phyloP scores from a whole-genome alignment of 495 filamentous ascomycete genomes.

The Sphaerosporella brunnea region DNA sequence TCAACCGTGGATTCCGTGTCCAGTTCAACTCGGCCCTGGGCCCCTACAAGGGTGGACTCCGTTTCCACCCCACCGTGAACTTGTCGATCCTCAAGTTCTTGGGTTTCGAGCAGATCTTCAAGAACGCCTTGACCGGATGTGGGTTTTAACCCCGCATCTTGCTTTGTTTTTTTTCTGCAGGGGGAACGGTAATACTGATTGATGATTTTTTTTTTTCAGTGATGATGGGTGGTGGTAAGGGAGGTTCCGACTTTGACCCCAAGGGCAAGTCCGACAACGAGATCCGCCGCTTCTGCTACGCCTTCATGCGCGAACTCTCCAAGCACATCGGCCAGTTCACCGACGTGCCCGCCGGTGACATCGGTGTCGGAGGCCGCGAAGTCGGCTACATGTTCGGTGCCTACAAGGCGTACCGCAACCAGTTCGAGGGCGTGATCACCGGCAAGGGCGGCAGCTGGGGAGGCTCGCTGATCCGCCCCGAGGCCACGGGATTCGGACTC shows the following conservation, averaged over 20 bases:
- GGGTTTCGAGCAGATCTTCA: slow-evolving; percentile 99
- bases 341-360: slow-evolving; percentile 88
- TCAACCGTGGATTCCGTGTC: slow-evolving; percentile 93
- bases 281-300: slow-evolving; percentile 90
- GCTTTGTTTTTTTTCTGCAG: no score
- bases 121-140: slow-evolving; percentile 96
- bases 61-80: slow-evolving; percentile 94
- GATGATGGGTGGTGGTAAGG: slow-evolving; percentile 96
- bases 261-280: slow-evolving; percentile 96
- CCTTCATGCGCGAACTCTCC: slow-evolving; percentile 89
- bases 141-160: slow-evolving; percentile 30
- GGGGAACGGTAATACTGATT: slow-evolving; percentile 6
- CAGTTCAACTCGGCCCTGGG: slow-evolving; percentile 98
- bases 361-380: slow-evolving; percentile 76
- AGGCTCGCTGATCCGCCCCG: slow-evolving; percentile 83
- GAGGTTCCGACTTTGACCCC: slow-evolving; percentile 96
- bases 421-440: slow-evolving; percentile 89
- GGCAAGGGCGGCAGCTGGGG: slow-evolving; percentile 90
- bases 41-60: slow-evolving; percentile 93
- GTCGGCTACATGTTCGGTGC: slow-evolving; percentile 91
- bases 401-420: slow-evolving; percentile 74
- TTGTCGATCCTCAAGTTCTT: slow-evolving; percentile 96
- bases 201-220: slow-evolving; percentile 42
- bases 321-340: slow-evolving; percentile 94
- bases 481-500: slow-evolving; percentile 93